These are phyloP conservation scores for Triticum monococcum DNA, from an alignment of 176 grass and related monocot genomes.

Conservation along the genomic window DNA sequence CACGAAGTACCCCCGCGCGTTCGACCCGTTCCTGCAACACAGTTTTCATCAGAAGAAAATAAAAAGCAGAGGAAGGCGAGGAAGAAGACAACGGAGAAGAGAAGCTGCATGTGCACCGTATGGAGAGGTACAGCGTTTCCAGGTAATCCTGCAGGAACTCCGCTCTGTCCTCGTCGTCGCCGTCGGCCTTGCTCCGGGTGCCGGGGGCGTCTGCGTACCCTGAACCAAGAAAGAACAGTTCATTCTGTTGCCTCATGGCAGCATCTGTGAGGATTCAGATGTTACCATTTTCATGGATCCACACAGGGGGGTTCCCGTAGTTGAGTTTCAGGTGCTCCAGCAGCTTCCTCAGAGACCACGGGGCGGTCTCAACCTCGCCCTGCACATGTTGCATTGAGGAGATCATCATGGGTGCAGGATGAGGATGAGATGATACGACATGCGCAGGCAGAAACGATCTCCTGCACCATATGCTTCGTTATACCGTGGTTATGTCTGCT, in stretches of 20 bases:
- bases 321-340: slow-evolving; percentile 62
- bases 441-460: too few species aligned
- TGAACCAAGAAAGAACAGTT: slow-evolving; percentile 10
- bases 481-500: too few species aligned
- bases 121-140: slow-evolving; percentile 15
- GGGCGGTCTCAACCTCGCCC: background rate
- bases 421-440: too few species aligned
- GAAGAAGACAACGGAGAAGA: too few species aligned
- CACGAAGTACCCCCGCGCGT: slow-evolving; percentile 65
- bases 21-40: slow-evolving; percentile 63
- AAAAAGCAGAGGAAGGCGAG: too few species aligned
- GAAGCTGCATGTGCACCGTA: background rate
- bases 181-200: background rate
- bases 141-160: slow-evolving; percentile 48
- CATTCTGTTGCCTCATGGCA: too few species aligned
- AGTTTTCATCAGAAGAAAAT: too few species aligned
- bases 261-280: background rate
- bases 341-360: slow-evolving; percentile 74
- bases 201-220: background rate
- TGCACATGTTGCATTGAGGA: background rate
- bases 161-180: slow-evolving; percentile 23
- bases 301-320: slow-evolving; percentile 62
- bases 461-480: too few species aligned
- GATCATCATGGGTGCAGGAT: too few species aligned
- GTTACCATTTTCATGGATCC: slow-evolving; percentile 88